Base-by-base conservation (phyloP, 2,329 filamentous ascomycete genomes). In the Emydomyces testavorans region DNA sequence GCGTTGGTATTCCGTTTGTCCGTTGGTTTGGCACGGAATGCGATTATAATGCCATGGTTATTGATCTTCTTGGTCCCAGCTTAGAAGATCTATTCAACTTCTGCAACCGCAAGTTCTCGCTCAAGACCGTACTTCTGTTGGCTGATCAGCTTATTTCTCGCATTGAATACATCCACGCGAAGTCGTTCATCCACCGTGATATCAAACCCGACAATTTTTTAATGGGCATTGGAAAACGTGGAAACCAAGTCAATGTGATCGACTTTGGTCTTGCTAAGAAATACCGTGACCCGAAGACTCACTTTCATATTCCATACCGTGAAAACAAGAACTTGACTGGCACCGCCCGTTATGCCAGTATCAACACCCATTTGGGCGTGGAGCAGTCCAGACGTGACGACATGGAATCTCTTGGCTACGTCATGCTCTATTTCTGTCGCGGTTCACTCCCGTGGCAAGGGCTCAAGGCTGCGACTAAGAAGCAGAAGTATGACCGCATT, bases 281-380 rank as follows among this genome's bases (percentile, higher is more conserved):
- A 76, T 98, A 96, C 76, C 85, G 92, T 58, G 92, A 96, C 76
- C 92, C 92, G 52, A 98, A 98, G 83, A 96, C 92, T 51, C 90
- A 96, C 73, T 96, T 96, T 76, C 92, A 98, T 72, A 98, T 96
- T 53, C 92, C 92, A 39, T 96, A 98, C 78, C 83, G 92, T 73
- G 92, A 96, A 86, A 96, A 96, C 83, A 96, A 98, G 85, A 96
- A 96, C 79, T 75, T 98, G 71, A 98, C 92, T 47, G 92, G 92
- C 68, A 98, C 92, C 61, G 92, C 92, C 61, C 90, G 92, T 67
- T 98, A 98, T 71, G 92, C 92, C 54, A 93, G 85, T 54, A 98
- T 98, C 75, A 98, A 98, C 76, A 98, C 92, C 53, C 92, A 98
- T 65, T 73, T 96, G 65, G 92, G 92, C 69, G 92, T 96, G 60